phyloP scores from a whole-genome alignment of 768 basidiomycete species.

The Rhizopogon rudus region DNA sequence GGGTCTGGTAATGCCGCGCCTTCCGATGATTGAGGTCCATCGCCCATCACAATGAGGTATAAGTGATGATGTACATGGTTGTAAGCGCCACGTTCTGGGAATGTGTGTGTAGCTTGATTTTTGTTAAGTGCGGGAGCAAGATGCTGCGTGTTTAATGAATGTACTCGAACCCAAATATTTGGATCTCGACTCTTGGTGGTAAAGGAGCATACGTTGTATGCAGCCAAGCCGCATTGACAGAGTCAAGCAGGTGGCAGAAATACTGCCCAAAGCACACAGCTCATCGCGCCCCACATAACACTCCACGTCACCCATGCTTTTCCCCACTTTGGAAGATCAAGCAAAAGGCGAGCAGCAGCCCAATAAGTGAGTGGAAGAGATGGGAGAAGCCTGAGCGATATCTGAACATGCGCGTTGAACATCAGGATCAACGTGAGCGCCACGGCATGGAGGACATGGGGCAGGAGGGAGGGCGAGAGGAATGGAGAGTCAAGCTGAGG shows the following conservation, averaged over 20 bases:
- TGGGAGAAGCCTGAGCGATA: constrained; percentile 70
- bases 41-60: background rate
- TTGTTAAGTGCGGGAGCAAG: too few relatives aligned
- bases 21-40: background rate
- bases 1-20: constrained; percentile 3
- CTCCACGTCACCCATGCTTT: constrained; percentile 74
- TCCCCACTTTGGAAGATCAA: constrained; percentile 44
- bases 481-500: constrained; percentile 25
- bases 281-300: constrained; percentile 67
- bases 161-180: too few relatives aligned
- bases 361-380: constrained; percentile 82
- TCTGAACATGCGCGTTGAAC: constrained; percentile 84
- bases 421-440: constrained; percentile 59
- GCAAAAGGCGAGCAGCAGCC: constrained; percentile 69
- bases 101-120: too few relatives aligned
- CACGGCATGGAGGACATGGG: constrained; percentile 74
- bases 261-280: constrained; percentile 71
- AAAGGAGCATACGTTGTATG: background rate
- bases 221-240: background rate
- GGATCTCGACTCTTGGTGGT: background rate
- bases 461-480: constrained; percentile 41
- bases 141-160: too few relatives aligned
- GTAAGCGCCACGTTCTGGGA: background rate
- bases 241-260: constrained; percentile 88
- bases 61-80: background rate